These are phyloP conservation scores for Eutypella sp. DNA, from an alignment of 2,329 filamentous ascomycete species.

Conservation along the genomic window DNA sequence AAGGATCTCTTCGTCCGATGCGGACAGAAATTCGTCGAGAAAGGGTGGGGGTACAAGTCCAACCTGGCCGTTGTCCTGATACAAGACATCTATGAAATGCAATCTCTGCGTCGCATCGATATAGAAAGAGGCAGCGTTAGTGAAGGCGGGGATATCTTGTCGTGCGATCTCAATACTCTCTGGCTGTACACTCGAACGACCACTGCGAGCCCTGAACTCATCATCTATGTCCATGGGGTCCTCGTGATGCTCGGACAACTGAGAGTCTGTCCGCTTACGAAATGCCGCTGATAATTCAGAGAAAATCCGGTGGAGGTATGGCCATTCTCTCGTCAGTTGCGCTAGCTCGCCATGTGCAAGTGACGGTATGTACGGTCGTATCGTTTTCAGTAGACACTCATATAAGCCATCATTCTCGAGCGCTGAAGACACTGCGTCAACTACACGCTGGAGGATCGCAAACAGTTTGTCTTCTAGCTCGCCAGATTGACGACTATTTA, in stretches of 20 bases:
- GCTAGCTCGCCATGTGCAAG: conserved; percentile 34
- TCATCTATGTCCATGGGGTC: conserved; percentile 47
- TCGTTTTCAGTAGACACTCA: conserved; percentile 40
- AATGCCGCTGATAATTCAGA: conserved; percentile 32
- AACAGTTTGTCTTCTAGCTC: conserved; percentile 42
- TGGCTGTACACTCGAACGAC: conserved; percentile 35
- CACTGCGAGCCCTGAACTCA: conserved; percentile 57
- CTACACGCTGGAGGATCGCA: conserved; percentile 34
- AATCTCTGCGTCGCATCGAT: conserved; percentile 42
- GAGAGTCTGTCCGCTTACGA: conserved; percentile 26
- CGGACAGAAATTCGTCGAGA: conserved; percentile 43
- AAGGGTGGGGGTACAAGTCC: conserved; percentile 47
- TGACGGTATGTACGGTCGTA: conserved; percentile 43
- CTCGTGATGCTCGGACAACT: conserved; percentile 20
- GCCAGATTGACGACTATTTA: conserved; percentile 43
- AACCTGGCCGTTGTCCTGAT: conserved; percentile 38
- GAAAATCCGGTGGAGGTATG: conserved; percentile 39
- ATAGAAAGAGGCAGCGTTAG: conserved; percentile 43
- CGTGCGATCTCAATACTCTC: conserved; percentile 40
- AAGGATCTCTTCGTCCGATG: conserved; percentile 50
- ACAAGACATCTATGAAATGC: conserved; percentile 37
- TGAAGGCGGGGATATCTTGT: conserved; percentile 35
- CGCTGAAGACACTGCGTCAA: conserved; percentile 36
- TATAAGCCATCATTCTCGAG: conserved; percentile 42
- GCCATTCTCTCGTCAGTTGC: conserved; percentile 32